Evolutionary conservation across 805 yeast genomes (phyloP).

Genomic region (Metschnikowia vanudenii): DNA sequence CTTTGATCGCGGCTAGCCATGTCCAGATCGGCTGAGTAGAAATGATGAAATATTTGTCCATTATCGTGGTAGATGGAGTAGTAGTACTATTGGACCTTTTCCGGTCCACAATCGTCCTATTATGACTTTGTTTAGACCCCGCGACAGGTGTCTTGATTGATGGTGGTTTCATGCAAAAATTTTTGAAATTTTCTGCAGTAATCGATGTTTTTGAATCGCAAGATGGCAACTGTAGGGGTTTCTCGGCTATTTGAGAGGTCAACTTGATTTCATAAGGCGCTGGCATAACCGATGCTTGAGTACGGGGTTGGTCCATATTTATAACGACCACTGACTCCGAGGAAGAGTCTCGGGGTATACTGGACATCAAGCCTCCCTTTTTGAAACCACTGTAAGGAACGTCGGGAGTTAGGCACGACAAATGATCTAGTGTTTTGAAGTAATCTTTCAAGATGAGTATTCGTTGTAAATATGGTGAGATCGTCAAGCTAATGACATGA

Average conservation of each 20-base stretch:
- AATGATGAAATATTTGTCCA: conserved; percentile 21
- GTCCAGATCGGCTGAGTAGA: conserved; percentile 44
- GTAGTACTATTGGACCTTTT: conserved; percentile 16
- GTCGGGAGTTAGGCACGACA: conserved; percentile 23
- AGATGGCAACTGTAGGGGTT: neutral
- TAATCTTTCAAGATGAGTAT: conserved; percentile 20
- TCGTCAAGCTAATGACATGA: conserved; percentile 26
- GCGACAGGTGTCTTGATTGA: conserved; percentile 18
- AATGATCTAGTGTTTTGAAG: conserved; percentile 23
- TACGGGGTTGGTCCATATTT: conserved; percentile 15
- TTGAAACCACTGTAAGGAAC: conserved; percentile 20
- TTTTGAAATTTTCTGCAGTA: conserved; percentile 28
- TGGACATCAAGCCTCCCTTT: conserved; percentile 10
- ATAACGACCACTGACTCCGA: conserved; percentile 17
- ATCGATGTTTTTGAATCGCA: conserved; percentile 13
- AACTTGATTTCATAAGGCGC: conserved; percentile 9
- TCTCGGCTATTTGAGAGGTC: conserved; percentile 1
- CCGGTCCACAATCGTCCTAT: conserved; percentile 18
- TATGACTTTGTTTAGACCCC: conserved; percentile 18
- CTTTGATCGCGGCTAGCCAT: conserved; percentile 39
- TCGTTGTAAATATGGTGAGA: conserved; percentile 19
- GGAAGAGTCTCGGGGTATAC: conserved; percentile 11
- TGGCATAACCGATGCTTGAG: neutral
- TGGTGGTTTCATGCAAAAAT: conserved; percentile 27
- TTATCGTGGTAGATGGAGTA: conserved; percentile 21